Evolutionary conservation across 805 yeast genomes (phyloP), one percentile per base, ranked within the genome.

Genomic region (Kazachstania kunashirensis): DNA sequence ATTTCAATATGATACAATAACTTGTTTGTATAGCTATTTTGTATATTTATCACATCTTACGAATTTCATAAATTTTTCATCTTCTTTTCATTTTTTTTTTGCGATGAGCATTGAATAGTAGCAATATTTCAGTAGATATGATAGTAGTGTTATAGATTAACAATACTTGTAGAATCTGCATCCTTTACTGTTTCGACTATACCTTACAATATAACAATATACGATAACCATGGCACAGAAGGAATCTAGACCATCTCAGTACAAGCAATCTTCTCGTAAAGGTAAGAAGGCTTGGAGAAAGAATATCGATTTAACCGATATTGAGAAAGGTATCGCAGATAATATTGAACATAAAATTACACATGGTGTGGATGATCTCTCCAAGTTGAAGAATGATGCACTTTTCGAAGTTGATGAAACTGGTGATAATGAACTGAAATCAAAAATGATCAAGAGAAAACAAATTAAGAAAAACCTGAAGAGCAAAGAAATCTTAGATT

Each of bases 201-300:
- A n/a, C n/a, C n/a, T n/a, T n/a, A 19, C 24, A 18, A 10, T 27
- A 27, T 14, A 27, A 11, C 18, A 28, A 29, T 36, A 31, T n/a
- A n/a, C n/a, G n/a, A n/a, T n/a, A n/a, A n/a, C n/a, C n/a, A n/a
- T n/a, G 13, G 18, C 24, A 4, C 32, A 32, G 12, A 31, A 41
- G 8, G 35, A 29, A 9, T 45, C 44, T 29, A 69, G 76, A 57
- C 84, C 88, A 11, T 57, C 73, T 16, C 77, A 71, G 47, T 70
- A 67, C 47, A 64, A 64, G 30, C 96, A 88, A 61, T 53, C 81
- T 4, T 85, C 96, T 6, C 72, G 97, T 53, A 92, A 92, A 66
- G 95, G 95, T 30, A 89, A 84, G 70, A 79, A 73, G 56, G 82
- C 96, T 5, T 92, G 98, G 98, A 78, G 96, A 61, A 92, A 89